Conservation (phyloP, 1,284 basidiomycete genomes). For the Athelia psychrophila region DNA sequence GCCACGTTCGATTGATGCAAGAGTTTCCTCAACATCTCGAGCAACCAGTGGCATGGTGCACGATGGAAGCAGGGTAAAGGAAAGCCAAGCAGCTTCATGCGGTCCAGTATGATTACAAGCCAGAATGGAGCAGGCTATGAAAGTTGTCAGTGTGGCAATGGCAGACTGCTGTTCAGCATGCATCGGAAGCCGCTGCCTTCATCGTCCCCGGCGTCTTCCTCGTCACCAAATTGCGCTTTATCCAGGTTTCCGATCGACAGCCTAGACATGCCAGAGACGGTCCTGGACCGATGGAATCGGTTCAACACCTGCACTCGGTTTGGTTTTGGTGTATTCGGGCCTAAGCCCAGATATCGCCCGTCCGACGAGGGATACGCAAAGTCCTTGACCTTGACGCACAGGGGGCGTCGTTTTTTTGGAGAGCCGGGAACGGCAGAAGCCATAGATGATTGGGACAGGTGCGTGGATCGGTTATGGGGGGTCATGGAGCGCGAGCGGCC, state of each 20-base stretch:
- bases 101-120: too few relatives aligned
- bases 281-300: slow-evolving; percentile 27
- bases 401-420: slow-evolving; percentile 11
- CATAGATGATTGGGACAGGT: slow-evolving; percentile 3
- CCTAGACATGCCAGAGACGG: not conserved
- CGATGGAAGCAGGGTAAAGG: too few relatives aligned
- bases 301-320: slow-evolving; percentile 41
- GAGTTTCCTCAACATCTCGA: too few relatives aligned
- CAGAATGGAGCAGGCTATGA: too few relatives aligned
- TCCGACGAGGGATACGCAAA: slow-evolving; percentile 54
- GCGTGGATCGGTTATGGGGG: not conserved
- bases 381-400: slow-evolving; percentile 56
- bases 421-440: slow-evolving; percentile 7
- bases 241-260: not conserved
- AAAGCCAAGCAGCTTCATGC: too few relatives aligned
- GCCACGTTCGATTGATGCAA: too few relatives aligned
- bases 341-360: slow-evolving; percentile 51
- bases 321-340: slow-evolving; percentile 48
- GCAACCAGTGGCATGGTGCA: too few relatives aligned
- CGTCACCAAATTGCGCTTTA: slow-evolving; percentile 22
- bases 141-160: too few relatives aligned
- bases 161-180: too few relatives aligned
- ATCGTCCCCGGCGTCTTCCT: slow-evolving; percentile 19
- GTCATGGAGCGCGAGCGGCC: slow-evolving; percentile 18
- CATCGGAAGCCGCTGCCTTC: too few relatives aligned